Evolutionary conservation across 352 stramenopile species (phyloP).

Genomic region (Lagenidium sp.): DNA sequence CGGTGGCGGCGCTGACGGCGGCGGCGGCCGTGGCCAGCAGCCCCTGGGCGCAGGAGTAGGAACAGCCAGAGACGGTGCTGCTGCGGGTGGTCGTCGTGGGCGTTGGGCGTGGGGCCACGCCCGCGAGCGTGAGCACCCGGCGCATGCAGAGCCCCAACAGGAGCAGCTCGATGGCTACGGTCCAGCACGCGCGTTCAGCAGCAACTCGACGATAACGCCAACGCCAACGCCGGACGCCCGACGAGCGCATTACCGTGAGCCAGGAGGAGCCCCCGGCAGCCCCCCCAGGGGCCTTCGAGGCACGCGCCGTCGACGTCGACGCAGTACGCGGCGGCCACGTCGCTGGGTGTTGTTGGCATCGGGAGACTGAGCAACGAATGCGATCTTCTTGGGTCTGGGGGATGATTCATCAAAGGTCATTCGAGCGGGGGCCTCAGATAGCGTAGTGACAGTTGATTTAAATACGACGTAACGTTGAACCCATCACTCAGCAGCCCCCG

Average conservation of each 20-base stretch:
- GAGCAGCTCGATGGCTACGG: constrained; percentile 21
- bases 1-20: constrained; percentile 14
- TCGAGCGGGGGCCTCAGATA: not conserved
- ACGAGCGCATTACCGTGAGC: constrained; percentile 18
- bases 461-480: not conserved
- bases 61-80: not conserved
- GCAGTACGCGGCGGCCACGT: constrained; percentile 20
- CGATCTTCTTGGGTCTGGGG: too few relatives aligned
- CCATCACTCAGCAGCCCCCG: constrained; percentile 12
- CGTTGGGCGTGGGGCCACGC: too few relatives aligned
- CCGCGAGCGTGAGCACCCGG: constrained; percentile 23
- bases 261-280: constrained; percentile 8
- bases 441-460: not conserved
- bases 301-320: constrained; percentile 9
- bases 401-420: too few relatives aligned
- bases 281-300: not conserved
- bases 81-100: too few relatives aligned
- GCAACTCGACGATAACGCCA: not conserved
- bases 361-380: too few relatives aligned
- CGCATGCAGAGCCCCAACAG: constrained; percentile 30
- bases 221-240: not conserved
- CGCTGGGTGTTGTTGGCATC: too few relatives aligned
- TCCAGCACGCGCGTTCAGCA: too few relatives aligned
- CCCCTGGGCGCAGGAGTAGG: too few relatives aligned
- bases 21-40: constrained; percentile 7